A percentile compares a stretch with the other conserved stretches of the same genome.
Conservation (phyloP, 345 rosid genomes). For the Angophora floribunda region DNA sequence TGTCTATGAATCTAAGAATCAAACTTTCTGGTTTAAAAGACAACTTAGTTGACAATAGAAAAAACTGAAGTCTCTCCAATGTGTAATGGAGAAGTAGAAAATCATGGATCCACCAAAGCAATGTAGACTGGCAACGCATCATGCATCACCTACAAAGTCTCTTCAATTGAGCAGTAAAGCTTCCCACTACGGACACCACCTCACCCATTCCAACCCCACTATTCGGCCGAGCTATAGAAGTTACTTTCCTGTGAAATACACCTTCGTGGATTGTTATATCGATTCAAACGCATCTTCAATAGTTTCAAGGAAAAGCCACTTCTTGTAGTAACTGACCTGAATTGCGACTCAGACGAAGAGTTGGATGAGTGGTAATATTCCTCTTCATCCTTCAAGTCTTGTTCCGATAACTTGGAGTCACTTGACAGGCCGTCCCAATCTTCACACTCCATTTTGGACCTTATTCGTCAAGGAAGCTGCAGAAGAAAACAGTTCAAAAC, state of each 20-base stretch:
- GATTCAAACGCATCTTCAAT: not conserved
- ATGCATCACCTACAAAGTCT: constrained; percentile 51
- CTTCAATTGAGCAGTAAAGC: constrained; percentile 57
- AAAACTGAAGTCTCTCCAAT: not conserved
- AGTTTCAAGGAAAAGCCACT: not conserved
- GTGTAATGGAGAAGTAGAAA: not conserved
- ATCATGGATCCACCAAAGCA: not conserved
- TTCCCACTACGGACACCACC: constrained; percentile 43
- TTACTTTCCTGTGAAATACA: constrained; percentile 23
- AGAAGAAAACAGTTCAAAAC: not conserved
- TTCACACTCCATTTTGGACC: constrained; percentile 1
- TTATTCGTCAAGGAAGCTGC: not conserved
- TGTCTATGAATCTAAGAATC: not conserved
- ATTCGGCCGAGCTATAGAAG: constrained; percentile 68
- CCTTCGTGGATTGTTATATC: not conserved
- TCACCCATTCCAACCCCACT: constrained; percentile 48
- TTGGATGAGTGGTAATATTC: not conserved
- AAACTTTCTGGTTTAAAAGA: not conserved
- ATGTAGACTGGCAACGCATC: not conserved
- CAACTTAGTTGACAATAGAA: not conserved
- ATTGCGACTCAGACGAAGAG: constrained; percentile 19
- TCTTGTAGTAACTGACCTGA: constrained; percentile 6
- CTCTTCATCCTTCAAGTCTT: constrained; percentile 12
- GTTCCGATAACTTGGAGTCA: not conserved
- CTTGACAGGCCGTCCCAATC: constrained; percentile 15